Conservation (phyloP, 768 basidiomycete species). For the Jaapia argillacea region DNA sequence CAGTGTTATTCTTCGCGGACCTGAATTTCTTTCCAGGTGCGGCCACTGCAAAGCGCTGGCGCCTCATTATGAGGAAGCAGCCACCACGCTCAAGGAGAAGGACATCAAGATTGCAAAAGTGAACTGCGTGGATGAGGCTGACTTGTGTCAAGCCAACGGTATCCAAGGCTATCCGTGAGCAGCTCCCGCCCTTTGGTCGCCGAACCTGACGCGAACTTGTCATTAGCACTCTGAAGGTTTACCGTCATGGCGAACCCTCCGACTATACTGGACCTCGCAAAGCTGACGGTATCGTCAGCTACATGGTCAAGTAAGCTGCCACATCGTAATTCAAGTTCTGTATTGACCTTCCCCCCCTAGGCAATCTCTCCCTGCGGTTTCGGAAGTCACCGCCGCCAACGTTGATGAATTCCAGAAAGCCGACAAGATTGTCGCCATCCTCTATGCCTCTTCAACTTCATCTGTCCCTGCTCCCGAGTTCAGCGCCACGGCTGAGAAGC, state of each 20-base stretch:
- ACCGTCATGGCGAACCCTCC: slow-evolving; percentile 67
- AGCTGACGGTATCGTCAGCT: slow-evolving; percentile 91
- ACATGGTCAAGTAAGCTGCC: slow-evolving; percentile 83
- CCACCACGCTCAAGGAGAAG: slow-evolving; percentile 84
- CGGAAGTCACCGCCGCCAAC: slow-evolving; percentile 65
- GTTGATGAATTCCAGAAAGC: slow-evolving; percentile 78
- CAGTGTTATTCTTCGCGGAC: background rate
- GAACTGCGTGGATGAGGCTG: slow-evolving; percentile 91
- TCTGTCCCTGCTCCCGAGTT: slow-evolving; percentile 66
- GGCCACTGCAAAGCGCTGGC: slow-evolving; percentile 95
- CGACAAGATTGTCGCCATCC: slow-evolving; percentile 87
- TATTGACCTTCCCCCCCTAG: slow-evolving; percentile 25
- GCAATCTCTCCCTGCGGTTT: slow-evolving; percentile 91
- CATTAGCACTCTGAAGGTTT: slow-evolving; percentile 79
- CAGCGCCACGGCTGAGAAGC: slow-evolving; percentile 69
- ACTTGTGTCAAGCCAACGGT: slow-evolving; percentile 82
- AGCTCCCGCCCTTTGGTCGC: background rate
- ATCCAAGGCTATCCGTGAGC: slow-evolving; percentile 91
- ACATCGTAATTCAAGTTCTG: background rate
- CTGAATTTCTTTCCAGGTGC: slow-evolving; percentile 41
- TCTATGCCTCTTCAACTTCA: slow-evolving; percentile 71
- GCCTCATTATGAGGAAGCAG: slow-evolving; percentile 90
- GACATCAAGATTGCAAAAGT: slow-evolving; percentile 91
- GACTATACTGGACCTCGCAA: slow-evolving; percentile 89
- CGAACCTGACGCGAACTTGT: background rate